Percentiles rank a stretch among this genome's conserved stretches.
Evolutionary conservation across 495 filamentous ascomycete genomes (phyloP).

Genomic region (Thermothielavioides terrestris): DNA sequence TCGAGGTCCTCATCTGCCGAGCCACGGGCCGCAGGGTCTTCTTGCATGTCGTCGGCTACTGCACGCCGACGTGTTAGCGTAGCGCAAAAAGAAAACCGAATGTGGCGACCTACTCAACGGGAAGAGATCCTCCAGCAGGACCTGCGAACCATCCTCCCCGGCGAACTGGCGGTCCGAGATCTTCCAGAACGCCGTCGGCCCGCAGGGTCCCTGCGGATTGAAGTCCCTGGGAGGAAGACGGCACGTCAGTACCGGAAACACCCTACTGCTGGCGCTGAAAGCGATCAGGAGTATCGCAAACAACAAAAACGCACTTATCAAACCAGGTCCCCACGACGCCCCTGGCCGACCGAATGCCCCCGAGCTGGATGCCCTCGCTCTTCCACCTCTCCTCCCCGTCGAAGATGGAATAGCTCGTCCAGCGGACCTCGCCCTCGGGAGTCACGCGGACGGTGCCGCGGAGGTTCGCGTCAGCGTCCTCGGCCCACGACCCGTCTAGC

Average conservation of each 20-base stretch:
- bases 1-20: slow-evolving; percentile 9
- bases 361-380: slow-evolving; percentile 58
- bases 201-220: slow-evolving; percentile 51
- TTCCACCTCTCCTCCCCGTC: slow-evolving; percentile 53
- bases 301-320: slow-evolving; percentile 42
- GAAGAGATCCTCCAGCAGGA: slow-evolving; percentile 16
- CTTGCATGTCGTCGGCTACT: background rate
- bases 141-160: slow-evolving; percentile 9
- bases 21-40: background rate
- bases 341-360: slow-evolving; percentile 46
- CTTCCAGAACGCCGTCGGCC: slow-evolving; percentile 64
- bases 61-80: background rate
- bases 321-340: slow-evolving; percentile 61
- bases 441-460: slow-evolving; percentile 49
- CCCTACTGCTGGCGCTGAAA: background rate
- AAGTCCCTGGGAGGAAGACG: slow-evolving; percentile 36
- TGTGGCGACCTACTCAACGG: slow-evolving; percentile 16
- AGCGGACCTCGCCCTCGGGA: slow-evolving; percentile 54
- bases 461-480: slow-evolving; percentile 49
- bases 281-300: background rate
- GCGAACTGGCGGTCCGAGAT: slow-evolving; percentile 35
- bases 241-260: background rate
- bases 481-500: slow-evolving; percentile 49
- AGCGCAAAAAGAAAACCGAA: background rate
- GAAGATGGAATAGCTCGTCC: slow-evolving; percentile 56